These are phyloP conservation scores for Anisodus tanguticus DNA, from an alignment of 257 asterid species.

Conservation along the genomic window DNA sequence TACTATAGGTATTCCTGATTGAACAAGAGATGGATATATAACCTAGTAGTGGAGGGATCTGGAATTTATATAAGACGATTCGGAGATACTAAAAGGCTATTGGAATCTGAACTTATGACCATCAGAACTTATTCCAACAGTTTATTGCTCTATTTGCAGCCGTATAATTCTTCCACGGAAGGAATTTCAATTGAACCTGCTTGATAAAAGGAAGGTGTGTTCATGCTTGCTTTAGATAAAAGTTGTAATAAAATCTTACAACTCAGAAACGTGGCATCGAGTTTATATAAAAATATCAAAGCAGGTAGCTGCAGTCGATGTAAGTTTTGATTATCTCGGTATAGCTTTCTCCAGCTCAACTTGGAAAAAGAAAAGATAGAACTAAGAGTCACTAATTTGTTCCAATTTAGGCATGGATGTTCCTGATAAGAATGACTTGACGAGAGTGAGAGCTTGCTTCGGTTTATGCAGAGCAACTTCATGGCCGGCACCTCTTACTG, in stretches of 20 bases:
- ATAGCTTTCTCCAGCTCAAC: not conserved
- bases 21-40: too few relatives aligned
- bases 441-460: conserved; percentile 70
- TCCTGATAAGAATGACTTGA: conserved; percentile 69
- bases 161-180: too few relatives aligned
- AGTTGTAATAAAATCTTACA: conserved; percentile 1
- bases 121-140: too few relatives aligned
- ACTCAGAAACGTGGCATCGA: not conserved
- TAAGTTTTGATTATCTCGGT: not conserved
- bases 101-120: too few relatives aligned
- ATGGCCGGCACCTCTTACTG: conserved; percentile 94
- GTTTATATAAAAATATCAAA: not conserved
- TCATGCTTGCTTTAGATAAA: not conserved
- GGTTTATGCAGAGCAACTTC: conserved; percentile 88
- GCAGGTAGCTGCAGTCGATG: not conserved
- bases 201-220: not conserved
- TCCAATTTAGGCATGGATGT: conserved; percentile 59
- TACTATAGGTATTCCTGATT: too few relatives aligned
- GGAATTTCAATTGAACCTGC: too few relatives aligned
- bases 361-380: not conserved
- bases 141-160: too few relatives aligned
- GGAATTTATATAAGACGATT: too few relatives aligned
- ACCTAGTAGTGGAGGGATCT: too few relatives aligned
- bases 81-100: too few relatives aligned
- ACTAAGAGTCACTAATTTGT: conserved; percentile 49